These are phyloP conservation scores for Hippophae gyantsensis DNA, from an alignment of 306 rosid genomes.

Conservation along the genomic window DNA sequence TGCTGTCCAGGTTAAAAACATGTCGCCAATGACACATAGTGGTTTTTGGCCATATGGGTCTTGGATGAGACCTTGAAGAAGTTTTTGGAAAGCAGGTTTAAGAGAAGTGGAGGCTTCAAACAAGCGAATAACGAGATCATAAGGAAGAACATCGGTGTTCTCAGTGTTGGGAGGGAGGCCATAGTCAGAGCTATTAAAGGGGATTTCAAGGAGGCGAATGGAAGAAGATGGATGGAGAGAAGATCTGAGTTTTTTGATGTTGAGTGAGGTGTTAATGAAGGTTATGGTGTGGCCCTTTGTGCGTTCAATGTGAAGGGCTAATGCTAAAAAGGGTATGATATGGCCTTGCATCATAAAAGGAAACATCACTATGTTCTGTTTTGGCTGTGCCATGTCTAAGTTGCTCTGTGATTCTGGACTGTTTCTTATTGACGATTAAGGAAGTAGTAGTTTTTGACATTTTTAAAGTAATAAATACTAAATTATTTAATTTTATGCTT, in stretches of 20 bases:
- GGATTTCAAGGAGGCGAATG: constrained; percentile 36
- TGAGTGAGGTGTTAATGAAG: constrained; percentile 39
- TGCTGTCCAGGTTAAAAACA: constrained; percentile 69
- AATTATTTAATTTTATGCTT: too few species aligned
- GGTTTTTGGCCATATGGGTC: constrained; percentile 11
- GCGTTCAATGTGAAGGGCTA: constrained; percentile 39
- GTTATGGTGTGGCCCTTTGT: constrained; percentile 17
- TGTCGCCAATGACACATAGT: constrained; percentile 41
- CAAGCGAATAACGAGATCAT: constrained; percentile 44
- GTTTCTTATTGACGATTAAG: too few species aligned
- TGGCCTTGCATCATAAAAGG: constrained; percentile 36
- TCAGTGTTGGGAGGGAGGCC: constrained; percentile 52
- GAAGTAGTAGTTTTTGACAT: too few species aligned
- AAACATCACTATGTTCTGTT: too few species aligned
- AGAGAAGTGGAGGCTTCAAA: constrained; percentile 36
- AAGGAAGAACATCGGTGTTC: constrained; percentile 55
- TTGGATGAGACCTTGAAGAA: constrained; percentile 22
- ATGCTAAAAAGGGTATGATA: constrained; percentile 48
- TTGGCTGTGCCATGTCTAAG: too few species aligned
- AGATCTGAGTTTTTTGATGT: constrained; percentile 32
- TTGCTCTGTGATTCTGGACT: too few species aligned
- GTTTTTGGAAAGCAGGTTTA: constrained; percentile 22
- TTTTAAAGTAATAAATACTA: too few species aligned
- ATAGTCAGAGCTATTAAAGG: constrained; percentile 35
- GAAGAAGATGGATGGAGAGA: constrained; percentile 42